phyloP scores from a whole-genome alignment of 2,329 filamentous ascomycete genomes.

The Penicillium sp. region DNA sequence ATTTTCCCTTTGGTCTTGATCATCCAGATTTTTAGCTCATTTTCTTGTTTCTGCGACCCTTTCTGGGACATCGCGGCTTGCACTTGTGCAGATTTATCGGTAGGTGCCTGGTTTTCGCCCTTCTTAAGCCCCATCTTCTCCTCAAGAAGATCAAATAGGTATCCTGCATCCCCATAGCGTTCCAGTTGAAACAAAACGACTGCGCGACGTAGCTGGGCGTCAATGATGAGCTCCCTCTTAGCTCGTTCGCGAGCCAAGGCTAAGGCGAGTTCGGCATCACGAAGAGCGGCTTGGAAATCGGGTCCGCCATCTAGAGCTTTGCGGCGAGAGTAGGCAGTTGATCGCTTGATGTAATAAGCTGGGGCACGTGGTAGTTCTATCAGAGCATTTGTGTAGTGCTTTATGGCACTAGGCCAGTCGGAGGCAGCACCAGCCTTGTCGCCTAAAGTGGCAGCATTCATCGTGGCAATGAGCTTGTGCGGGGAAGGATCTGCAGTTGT shows the following conservation, averaged over 20 bases:
- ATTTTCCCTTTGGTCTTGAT: constrained; percentile 53
- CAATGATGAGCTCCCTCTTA: constrained; percentile 69
- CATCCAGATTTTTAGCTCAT: constrained; percentile 54
- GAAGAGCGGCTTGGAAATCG: constrained; percentile 52
- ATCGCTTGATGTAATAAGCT: constrained; percentile 75
- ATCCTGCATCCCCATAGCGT: constrained; percentile 69
- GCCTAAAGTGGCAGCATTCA: constrained; percentile 55
- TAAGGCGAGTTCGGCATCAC: constrained; percentile 65
- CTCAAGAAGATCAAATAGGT: constrained; percentile 59
- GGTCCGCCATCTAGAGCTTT: constrained; percentile 47
- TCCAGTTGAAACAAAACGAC: constrained; percentile 68
- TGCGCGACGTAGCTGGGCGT: constrained; percentile 77
- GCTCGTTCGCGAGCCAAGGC: constrained; percentile 62
- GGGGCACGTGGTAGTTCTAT: constrained; percentile 61
- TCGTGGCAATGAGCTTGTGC: constrained; percentile 22
- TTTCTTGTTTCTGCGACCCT: constrained; percentile 22
- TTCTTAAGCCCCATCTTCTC: constrained; percentile 44
- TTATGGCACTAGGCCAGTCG: constrained; percentile 65
- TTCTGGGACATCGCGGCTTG: constrained; percentile 20
- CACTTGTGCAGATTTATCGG: constrained; percentile 25
- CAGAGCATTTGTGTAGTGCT: constrained; percentile 65
- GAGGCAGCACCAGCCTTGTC: constrained; percentile 58
- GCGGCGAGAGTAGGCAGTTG: constrained; percentile 69
- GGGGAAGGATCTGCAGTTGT: neutral
- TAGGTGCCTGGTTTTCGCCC: constrained; percentile 44